Percentiles rank a stretch among this genome's conserved stretches.
phyloP scores from a whole-genome alignment of 192 early-diverging fungal species.

The Podila minutissima region DNA sequence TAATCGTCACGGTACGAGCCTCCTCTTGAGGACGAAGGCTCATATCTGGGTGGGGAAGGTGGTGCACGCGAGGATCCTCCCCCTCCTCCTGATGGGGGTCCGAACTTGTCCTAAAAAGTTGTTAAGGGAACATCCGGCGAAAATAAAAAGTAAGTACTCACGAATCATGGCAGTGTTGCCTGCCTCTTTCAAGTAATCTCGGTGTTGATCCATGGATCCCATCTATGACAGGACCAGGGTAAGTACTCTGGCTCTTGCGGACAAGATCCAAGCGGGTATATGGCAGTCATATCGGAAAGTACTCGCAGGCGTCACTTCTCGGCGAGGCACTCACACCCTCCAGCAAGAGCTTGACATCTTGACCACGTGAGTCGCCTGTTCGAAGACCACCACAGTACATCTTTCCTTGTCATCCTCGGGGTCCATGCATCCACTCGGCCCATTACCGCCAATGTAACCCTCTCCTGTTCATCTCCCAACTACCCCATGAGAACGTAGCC shows the following conservation, averaged over 20 bases:
- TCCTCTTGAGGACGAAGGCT: slow-evolving; percentile 5
- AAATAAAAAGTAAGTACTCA: not conserved
- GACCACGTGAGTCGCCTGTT: no score
- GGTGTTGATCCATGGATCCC: no score
- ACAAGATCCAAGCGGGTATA: not conserved
- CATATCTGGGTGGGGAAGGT: slow-evolving; percentile 12
- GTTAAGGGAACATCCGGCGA: not conserved
- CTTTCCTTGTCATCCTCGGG: no score
- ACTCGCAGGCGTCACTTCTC: no score
- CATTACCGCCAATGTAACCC: not conserved
- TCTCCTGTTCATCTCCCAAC: not conserved
- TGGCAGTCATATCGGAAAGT: no score
- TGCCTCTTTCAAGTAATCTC: no score
- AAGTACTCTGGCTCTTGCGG: not conserved
- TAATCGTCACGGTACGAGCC: not conserved
- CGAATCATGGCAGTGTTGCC: no score
- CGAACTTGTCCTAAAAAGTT: slow-evolving; percentile 35
- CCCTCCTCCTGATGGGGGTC: slow-evolving; percentile 20
- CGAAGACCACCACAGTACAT: no score
- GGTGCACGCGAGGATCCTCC: slow-evolving; percentile 2
- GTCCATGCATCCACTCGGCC: no score
- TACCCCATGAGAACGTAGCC: no score
- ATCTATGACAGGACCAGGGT: not conserved
- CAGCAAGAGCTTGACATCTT: no score
- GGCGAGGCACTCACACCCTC: no score